A percentile compares a stretch with the other conserved stretches of the same genome.
phyloP scores from a whole-genome alignment of 1,284 basidiomycete species.

The Cryptococcus jaspeensis region DNA sequence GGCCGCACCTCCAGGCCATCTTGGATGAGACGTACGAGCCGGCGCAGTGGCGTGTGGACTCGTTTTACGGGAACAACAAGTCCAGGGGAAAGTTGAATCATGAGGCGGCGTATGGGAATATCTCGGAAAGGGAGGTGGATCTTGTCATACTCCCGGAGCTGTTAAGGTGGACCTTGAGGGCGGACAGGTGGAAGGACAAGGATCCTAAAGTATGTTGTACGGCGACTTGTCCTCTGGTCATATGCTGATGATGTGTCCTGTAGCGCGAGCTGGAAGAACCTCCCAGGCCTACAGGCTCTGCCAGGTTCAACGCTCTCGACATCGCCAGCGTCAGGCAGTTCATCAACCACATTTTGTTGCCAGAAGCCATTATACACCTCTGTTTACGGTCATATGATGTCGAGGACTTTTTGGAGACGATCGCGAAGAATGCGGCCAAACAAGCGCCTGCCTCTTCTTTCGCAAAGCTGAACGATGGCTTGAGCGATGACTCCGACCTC shows the following conservation, averaged over 20 bases:
- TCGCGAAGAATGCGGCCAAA: too few species aligned
- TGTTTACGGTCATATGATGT: slow-evolving; percentile 5
- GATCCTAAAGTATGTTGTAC: background rate
- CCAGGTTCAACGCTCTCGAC: slow-evolving; percentile 25
- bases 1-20: slow-evolving; percentile 22
- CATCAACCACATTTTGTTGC: slow-evolving; percentile 24
- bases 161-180: slow-evolving; percentile 25
- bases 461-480: too few species aligned
- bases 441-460: background rate
- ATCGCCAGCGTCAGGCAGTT: slow-evolving; percentile 9
- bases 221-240: background rate
- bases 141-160: slow-evolving; percentile 27
- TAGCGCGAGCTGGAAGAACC: slow-evolving; percentile 4
- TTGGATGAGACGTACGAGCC: slow-evolving; percentile 31
- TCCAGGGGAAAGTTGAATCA: slow-evolving; percentile 3
- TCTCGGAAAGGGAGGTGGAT: slow-evolving; percentile 22
- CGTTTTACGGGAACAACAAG: slow-evolving; percentile 18
- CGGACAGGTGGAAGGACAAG: slow-evolving; percentile 2
- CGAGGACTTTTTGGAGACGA: background rate
- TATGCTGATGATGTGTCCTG: background rate
- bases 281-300: slow-evolving; percentile 24
- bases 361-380: slow-evolving; percentile 31
- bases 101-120: slow-evolving; percentile 24
- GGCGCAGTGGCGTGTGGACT: slow-evolving; percentile 32
- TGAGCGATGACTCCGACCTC: too few species aligned